A percentile compares a stretch with the other conserved stretches of the same genome.
These are phyloP conservation scores for Paraphaeosphaeria sporulosa DNA, from an alignment of 2,329 filamentous ascomycete species.

Conservation along the genomic window DNA sequence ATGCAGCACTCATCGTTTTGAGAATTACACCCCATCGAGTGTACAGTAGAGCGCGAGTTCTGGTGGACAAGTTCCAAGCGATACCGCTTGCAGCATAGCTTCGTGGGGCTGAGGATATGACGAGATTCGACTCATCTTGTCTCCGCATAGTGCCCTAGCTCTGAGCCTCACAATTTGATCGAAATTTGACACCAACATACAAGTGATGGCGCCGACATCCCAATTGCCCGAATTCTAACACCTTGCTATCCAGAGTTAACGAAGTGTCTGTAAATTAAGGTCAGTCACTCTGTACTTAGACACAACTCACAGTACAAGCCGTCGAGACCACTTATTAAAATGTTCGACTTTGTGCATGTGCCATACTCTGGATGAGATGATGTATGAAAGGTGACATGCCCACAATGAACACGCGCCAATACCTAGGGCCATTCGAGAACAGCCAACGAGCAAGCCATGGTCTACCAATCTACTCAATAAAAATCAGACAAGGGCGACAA, in stretches of 20 bases:
- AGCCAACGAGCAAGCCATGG: not conserved
- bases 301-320: not conserved
- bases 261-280: not conserved
- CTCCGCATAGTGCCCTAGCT: not conserved
- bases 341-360: not conserved
- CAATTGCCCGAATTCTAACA: not conserved
- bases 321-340: not conserved
- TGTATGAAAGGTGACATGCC: not conserved
- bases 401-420: not conserved
- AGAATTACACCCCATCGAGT: not conserved
- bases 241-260: not conserved
- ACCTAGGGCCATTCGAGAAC: not conserved
- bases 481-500: not conserved
- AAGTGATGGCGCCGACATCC: not conserved
- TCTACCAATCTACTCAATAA: not conserved
- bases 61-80: not conserved
- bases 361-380: not conserved
- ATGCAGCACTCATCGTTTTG: not conserved
- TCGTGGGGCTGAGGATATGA: not conserved
- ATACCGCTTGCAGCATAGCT: not conserved
- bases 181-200: not conserved
- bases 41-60: not conserved
- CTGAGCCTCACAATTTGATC: not conserved
- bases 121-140: not conserved
- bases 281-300: not conserved